Conservation (phyloP, 139 green algal species). For the Chlamydomonas applanata region DNA sequence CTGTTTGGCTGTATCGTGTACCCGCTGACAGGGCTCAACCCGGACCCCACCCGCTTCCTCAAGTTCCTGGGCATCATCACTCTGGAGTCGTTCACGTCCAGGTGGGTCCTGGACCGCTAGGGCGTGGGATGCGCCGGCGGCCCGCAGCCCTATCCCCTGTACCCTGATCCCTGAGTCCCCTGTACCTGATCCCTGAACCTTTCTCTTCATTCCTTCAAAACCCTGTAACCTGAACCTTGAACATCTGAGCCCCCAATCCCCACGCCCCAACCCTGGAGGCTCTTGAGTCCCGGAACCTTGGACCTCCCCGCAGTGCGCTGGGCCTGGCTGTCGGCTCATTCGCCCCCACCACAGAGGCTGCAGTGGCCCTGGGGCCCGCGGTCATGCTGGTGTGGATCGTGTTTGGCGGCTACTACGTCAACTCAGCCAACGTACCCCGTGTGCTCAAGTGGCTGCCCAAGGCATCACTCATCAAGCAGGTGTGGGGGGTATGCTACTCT, state of each 20-base stretch:
- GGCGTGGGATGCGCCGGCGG: too few species aligned
- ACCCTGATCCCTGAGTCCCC: too few species aligned
- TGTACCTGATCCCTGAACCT: too few species aligned
- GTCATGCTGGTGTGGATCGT: constrained; percentile 95
- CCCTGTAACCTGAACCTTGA: too few species aligned
- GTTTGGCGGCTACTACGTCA: constrained; percentile 91
- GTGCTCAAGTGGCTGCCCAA: constrained; percentile 75
- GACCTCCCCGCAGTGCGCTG: constrained; percentile 37
- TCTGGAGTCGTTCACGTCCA: constrained; percentile 73
- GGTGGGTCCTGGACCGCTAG: background rate
- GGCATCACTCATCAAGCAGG: constrained; percentile 24
- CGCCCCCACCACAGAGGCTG: constrained; percentile 73
- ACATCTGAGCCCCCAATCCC: too few species aligned
- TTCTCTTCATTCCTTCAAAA: too few species aligned
- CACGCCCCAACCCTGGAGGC: too few species aligned
- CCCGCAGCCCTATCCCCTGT: too few species aligned
- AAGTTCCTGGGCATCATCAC: constrained; percentile 81
- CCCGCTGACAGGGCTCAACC: constrained; percentile 77
- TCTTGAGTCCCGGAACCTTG: too few species aligned
- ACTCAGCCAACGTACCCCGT: constrained; percentile 63
- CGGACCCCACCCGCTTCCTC: constrained; percentile 48
- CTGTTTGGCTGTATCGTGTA: constrained; percentile 84
- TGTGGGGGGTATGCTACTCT: constrained; percentile 48
- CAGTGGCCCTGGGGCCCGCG: constrained; percentile 87
- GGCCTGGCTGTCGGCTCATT: constrained; percentile 75